These are phyloP conservation scores for cucumber (Cucumis sativus) DNA, from an alignment of 306 rosid genomes.

Conservation along the genomic window DNA sequence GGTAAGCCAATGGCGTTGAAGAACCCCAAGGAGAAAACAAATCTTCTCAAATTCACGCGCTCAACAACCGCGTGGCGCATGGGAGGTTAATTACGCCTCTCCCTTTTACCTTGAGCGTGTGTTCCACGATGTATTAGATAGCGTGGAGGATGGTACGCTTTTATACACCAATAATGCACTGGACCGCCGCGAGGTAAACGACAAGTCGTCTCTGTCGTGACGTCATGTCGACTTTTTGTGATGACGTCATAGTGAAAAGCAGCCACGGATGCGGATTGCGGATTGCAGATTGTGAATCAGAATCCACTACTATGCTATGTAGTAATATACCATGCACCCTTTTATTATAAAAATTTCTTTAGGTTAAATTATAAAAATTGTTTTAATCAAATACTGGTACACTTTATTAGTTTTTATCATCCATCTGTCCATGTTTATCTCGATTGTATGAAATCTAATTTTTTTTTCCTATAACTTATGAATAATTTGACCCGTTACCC, in stretches of 20 bases:
- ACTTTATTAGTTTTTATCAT: no score
- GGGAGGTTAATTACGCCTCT: not conserved
- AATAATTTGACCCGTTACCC: no score
- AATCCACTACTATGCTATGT: not conserved
- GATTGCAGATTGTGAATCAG: not conserved
- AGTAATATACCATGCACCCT: not conserved
- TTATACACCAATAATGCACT: not conserved
- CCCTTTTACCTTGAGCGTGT: not conserved
- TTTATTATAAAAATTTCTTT: no score
- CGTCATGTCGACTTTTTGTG: not conserved
- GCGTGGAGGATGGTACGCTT: not conserved
- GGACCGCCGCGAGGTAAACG: not conserved
- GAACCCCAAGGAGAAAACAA: not conserved
- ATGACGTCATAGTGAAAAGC: not conserved
- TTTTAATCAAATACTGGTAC: no score
- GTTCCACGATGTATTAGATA: not conserved
- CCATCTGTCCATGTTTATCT: no score
- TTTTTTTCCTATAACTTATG: no score
- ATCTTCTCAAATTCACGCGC: slow-evolving; percentile 9
- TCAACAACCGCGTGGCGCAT: slow-evolving; percentile 13
- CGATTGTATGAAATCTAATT: no score
- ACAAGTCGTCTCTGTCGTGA: not conserved
- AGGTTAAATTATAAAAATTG: no score
- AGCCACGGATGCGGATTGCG: not conserved
- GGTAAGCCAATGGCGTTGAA: not conserved